Evolutionary conservation across 768 basidiomycete species (phyloP).

Genomic region (Psilocybe cubensis): DNA sequence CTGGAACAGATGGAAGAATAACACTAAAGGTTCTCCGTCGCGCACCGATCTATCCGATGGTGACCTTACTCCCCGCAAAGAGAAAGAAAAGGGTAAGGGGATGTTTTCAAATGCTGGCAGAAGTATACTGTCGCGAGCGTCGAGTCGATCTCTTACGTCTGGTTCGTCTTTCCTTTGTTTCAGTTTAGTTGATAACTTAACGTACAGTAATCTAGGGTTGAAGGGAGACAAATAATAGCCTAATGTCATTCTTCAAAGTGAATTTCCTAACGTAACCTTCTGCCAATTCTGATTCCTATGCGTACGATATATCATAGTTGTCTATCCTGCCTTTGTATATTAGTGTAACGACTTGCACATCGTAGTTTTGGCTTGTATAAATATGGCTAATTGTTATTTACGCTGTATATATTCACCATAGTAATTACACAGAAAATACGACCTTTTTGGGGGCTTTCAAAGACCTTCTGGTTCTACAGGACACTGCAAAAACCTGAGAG

Average conservation of each 20-base stretch:
- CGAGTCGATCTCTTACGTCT: conserved; percentile 16
- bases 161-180: not conserved
- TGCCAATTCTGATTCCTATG: no score
- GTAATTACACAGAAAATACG: no score
- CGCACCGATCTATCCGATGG: conserved; percentile 2
- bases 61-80: conserved; percentile 11
- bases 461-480: no score
- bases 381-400: no score
- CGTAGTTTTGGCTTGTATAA: no score
- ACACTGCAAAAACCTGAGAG: no score
- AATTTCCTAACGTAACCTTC: not conserved
- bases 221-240: conserved; percentile 2
- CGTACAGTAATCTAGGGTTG: not conserved
- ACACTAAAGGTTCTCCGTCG: conserved; percentile 27
- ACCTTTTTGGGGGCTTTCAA: no score
- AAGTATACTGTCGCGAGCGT: conserved; percentile 18
- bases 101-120: conserved; percentile 25
- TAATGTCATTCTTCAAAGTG: not conserved
- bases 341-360: not conserved
- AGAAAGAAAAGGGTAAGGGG: conserved; percentile 20
- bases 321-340: not conserved
- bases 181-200: not conserved
- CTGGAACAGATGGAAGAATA: conserved; percentile 42
- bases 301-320: not conserved
- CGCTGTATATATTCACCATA: no score